Conservation (phyloP, 2,329 filamentous ascomycete genomes). For the Penicillium sp. region DNA sequence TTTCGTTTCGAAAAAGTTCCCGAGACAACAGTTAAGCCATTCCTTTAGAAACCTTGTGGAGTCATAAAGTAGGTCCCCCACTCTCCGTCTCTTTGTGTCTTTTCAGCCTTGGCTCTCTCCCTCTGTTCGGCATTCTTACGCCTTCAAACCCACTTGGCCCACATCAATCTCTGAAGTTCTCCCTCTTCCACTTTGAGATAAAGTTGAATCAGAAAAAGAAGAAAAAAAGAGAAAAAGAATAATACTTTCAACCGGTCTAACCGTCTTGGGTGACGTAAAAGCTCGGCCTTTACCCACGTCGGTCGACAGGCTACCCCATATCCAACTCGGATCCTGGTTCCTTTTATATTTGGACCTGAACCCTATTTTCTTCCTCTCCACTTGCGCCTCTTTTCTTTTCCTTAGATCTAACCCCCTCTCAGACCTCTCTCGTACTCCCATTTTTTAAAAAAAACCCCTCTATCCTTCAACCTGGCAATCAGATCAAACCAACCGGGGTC, state of each 20-base stretch:
- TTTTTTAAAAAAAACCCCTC: neutral
- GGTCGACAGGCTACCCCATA: constrained; percentile 24
- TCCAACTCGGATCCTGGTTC: constrained; percentile 21
- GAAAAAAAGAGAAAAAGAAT: constrained; percentile 6
- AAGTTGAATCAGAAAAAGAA: constrained; percentile 13
- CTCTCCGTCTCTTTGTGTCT: constrained; percentile 4
- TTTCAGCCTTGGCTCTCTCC: constrained; percentile 10
- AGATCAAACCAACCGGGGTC: constrained; percentile 13
- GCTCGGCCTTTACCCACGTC: constrained; percentile 19
- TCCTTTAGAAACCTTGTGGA: constrained; percentile 14
- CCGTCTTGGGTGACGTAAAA: constrained; percentile 27
- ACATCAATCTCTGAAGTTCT: constrained; percentile 25
- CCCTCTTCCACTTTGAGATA: constrained; percentile 11
- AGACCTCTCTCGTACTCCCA: neutral
- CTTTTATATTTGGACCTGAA: constrained; percentile 24
- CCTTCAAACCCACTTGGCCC: constrained; percentile 17
- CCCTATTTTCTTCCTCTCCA: constrained; percentile 15
- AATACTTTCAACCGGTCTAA: constrained; percentile 12
- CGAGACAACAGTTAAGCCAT: constrained; percentile 10
- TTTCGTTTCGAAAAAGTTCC: neutral
- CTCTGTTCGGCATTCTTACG: constrained; percentile 24
- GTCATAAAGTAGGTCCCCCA: constrained; percentile 14
- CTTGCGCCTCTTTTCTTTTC: constrained; percentile 14
- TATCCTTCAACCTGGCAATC: constrained; percentile 9
- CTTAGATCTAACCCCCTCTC: constrained; percentile 14